Percentiles rank a stretch among this genome's conserved stretches.
phyloP scores from a whole-genome alignment of 2,329 filamentous ascomycete genomes.

The Didymosphaeria variabile region DNA sequence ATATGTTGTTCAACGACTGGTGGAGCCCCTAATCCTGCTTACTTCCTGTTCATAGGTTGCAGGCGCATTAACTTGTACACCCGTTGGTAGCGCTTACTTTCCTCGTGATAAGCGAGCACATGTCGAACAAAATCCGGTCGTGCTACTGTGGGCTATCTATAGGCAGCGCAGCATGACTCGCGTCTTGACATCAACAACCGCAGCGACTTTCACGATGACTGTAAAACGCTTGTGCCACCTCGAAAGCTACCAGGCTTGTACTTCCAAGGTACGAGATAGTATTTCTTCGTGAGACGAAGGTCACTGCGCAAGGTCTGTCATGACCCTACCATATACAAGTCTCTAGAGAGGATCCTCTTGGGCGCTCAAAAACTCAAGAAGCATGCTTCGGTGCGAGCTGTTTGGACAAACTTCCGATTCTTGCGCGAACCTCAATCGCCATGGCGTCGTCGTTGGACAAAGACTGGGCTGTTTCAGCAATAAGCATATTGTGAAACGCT shows the following conservation, averaged over 20 bases:
- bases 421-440: too few species aligned
- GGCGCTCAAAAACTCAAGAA: too few species aligned
- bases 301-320: too few species aligned
- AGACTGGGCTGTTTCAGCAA: too few species aligned
- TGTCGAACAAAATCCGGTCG: not conserved
- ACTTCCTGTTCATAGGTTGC: not conserved
- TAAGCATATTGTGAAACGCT: too few species aligned
- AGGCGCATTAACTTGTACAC: not conserved
- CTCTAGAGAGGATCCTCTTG: too few species aligned
- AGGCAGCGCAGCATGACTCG: not conserved
- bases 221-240: not conserved
- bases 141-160: not conserved
- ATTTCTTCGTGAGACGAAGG: too few species aligned
- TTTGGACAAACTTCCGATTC: too few species aligned
- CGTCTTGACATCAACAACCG: not conserved
- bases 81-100: not conserved
- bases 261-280: too few species aligned
- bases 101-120: not conserved
- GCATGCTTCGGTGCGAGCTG: too few species aligned
- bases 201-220: not conserved
- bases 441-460: too few species aligned
- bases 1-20: not conserved
- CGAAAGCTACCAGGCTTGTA: not conserved
- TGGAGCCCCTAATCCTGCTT: not conserved
- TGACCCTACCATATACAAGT: too few species aligned